Conservation (phyloP, 257 asterid genomes). For the Plectranthus barbatus region DNA sequence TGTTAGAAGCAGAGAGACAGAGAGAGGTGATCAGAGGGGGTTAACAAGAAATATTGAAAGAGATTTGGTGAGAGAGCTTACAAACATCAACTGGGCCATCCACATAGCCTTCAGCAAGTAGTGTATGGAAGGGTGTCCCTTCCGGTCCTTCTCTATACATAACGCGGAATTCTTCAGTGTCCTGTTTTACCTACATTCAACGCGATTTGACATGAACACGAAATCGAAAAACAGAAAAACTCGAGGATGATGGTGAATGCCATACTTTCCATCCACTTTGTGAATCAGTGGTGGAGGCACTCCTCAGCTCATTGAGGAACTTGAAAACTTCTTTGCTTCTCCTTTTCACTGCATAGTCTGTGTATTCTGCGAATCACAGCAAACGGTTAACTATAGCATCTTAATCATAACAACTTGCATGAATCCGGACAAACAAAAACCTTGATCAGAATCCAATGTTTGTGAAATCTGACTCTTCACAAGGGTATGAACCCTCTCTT, state of each 20-base stretch:
- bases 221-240: neutral
- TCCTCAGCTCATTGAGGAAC: conserved; percentile 71
- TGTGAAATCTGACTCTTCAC: conserved; percentile 52
- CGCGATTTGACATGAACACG: neutral
- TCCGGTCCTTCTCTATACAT: conserved; percentile 94
- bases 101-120: conserved; percentile 86
- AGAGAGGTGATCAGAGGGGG: neutral
- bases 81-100: conserved; percentile 92
- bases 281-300: conserved; percentile 48
- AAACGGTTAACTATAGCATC: neutral
- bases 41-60: neutral
- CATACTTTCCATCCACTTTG: conserved; percentile 68
- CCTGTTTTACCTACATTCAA: conserved; percentile 63
- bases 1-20: conserved; percentile 21
- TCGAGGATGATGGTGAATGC: neutral
- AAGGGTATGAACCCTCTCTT: conserved; percentile 38
- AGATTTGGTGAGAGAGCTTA: conserved; percentile 36
- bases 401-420: neutral
- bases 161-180: conserved; percentile 74
- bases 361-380: conserved; percentile 37
- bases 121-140: conserved; percentile 76
- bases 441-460: conserved; percentile 24
- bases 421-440: conserved; percentile 21
- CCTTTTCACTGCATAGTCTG: conserved; percentile 38
- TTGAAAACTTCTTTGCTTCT: conserved; percentile 61